Base-by-base conservation (phyloP, 805 yeast genomes). In the Clavispora fructus region DNA sequence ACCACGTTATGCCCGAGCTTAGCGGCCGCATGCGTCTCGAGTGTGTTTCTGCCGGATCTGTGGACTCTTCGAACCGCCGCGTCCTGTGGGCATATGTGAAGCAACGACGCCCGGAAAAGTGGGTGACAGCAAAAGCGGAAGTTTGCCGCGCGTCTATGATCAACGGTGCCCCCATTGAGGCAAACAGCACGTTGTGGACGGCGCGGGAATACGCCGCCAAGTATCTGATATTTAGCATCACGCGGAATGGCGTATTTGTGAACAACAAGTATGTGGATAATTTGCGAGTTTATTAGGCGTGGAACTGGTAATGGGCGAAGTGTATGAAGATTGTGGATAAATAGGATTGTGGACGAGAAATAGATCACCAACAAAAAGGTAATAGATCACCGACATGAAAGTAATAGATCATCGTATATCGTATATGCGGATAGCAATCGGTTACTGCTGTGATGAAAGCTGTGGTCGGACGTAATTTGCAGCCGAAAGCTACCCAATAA, bases 1-100 rank as follows among this genome's bases (percentile, higher is more conserved):
- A 73, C 57, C 45, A 69, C 30, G 74, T 71, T 68, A 51, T 77
- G 32, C 71, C 70, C 1, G 57, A 60, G 12, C 50, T 79, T 2
- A 59, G 62, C 9, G 74, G 82, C 2, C 63, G 81, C 38, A 35
- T 80, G 13, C 57, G 61, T 5, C 46, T 82, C 31, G 89, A 84
- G 59, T 62, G 65, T 19, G 48, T 81, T 17, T 48, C 46, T 7
- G 55, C 63, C 1, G 77, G 75, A 0, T 46, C 58, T 1, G 48
- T 78, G 13, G 84, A 81, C 50, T 41, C 62, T 0, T 47, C 47
- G 19, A 78, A 78, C 40, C 49, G 54, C 1, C 41, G 53, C 8
- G 60, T 77, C 8, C 61, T 66, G 1, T 44, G 50, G 8, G 62
- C 63, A 7, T 63, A 56, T 45, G 47, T 68, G 1, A 30, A 33